These are phyloP conservation scores for Malus sieversii DNA, from an alignment of 306 rosid species.

Conservation along the genomic window DNA sequence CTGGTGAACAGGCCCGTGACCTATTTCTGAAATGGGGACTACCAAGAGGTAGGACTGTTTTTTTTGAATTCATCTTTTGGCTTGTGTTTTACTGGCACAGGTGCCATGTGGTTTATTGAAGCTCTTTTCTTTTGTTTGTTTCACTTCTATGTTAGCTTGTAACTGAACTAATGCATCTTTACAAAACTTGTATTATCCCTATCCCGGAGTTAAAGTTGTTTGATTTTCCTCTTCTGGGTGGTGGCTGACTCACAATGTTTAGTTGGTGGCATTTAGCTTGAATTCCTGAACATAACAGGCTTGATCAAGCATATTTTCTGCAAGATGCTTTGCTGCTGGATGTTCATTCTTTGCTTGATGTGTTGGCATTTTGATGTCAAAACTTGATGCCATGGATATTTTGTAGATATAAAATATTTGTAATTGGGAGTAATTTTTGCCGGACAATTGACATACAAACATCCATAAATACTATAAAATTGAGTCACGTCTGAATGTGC, in stretches of 20 bases:
- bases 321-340: background rate
- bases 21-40: conserved; percentile 90
- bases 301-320: background rate
- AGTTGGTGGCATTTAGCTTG: background rate
- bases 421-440: background rate
- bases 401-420: background rate
- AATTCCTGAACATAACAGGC: background rate
- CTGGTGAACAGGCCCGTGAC: conserved; percentile 89
- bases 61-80: background rate
- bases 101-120: background rate
- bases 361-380: background rate
- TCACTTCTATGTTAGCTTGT: background rate
- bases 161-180: background rate
- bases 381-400: background rate
- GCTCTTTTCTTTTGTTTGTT: background rate
- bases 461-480: background rate
- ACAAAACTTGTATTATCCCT: background rate
- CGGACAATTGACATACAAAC: background rate
- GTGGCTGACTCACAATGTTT: background rate
- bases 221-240: background rate
- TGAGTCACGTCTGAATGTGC: background rate
- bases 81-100: background rate
- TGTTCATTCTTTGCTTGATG: background rate
- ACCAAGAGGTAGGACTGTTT: conserved; percentile 69
- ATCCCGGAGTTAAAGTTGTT: background rate